These are phyloP conservation scores for Aspergillus cejpii DNA, from an alignment of 2,329 filamentous ascomycete genomes.

Conservation along the genomic window DNA sequence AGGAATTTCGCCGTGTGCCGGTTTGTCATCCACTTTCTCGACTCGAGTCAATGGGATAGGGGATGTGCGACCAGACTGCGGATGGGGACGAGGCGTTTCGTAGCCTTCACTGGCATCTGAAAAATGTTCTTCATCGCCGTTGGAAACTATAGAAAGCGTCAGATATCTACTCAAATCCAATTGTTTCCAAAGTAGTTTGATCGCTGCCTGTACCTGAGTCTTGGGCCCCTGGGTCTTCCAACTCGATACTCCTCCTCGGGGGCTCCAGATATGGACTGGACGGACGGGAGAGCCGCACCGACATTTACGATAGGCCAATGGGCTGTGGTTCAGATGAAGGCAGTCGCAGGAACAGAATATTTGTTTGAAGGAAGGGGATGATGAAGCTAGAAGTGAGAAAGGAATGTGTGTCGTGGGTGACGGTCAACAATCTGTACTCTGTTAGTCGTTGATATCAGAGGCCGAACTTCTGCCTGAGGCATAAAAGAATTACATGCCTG, in stretches of 20 bases:
- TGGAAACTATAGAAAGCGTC: conserved; percentile 37
- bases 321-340: conserved; percentile 9
- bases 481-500: conserved; percentile 2
- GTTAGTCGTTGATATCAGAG: conserved; percentile 28
- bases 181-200: background rate
- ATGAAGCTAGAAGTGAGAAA: conserved; percentile 10
- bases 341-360: conserved; percentile 7
- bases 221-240: conserved; percentile 52
- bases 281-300: conserved; percentile 32
- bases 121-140: conserved; percentile 56
- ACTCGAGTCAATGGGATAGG: conserved; percentile 57
- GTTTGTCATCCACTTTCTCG: conserved; percentile 54
- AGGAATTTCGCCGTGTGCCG: conserved; percentile 56
- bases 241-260: conserved; percentile 50
- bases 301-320: conserved; percentile 26
- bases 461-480: conserved; percentile 26
- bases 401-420: conserved; percentile 16
- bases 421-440: conserved; percentile 13
- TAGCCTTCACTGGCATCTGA: conserved; percentile 58
- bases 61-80: conserved; percentile 42
- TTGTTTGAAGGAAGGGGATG: conserved; percentile 8
- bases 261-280: conserved; percentile 45
- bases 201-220: conserved; percentile 44
- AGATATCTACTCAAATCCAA: conserved; percentile 11
- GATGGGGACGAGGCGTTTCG: conserved; percentile 28